Evolutionary conservation across 2,329 filamentous ascomycete genomes (phyloP), one percentile per base, ranked within the genome.

Genomic region (Aspergillus quadricinctus): DNA sequence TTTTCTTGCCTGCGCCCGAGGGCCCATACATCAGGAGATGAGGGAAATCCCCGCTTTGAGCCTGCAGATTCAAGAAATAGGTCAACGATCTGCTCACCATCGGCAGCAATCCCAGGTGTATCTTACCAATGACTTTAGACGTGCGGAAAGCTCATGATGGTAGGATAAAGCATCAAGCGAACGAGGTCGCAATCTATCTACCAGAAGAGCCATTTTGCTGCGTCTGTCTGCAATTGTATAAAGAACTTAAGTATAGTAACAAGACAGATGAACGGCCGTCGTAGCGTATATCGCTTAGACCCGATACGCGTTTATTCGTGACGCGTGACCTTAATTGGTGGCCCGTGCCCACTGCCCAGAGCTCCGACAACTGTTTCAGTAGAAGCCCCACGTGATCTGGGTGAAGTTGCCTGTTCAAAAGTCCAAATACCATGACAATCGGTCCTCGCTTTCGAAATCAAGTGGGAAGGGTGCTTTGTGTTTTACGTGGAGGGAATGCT

Each of bases 1-100:
- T 99, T 77, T 99, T 99, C 76, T 99, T 99, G 64, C 94, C 94
- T 4, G 94, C 94, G 35, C 94, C 94, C 0, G 93, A 97, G 1
- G 94, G 94, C 0, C 94, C 94, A 72, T 97, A 99, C 62, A 99
- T 90, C 60, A 99, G 89, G 49, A 99, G 86, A 77, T 99, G 95
- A 50, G 94, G 94, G 72, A 99, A 99, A 74, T 99, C 95, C 66
- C 93, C 92, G 76, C 89, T 95, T 83, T 95, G 90, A 54, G 94
- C 94, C 92, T 96, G 52, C 21, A 41, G 8, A 65, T 59, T 54
- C 48, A 50, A 55, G 51, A 58, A 21, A 60, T 55, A 45, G 57
- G 57, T 53, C 57, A 23, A 35, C 9, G 7, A 19, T 21, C 28
- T 35, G 8, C 23, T 10, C 14, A 14, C 29, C 40, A 19, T 49